Conservation (phyloP, 805 yeast species). For the Torulaspora gathmanii region DNA sequence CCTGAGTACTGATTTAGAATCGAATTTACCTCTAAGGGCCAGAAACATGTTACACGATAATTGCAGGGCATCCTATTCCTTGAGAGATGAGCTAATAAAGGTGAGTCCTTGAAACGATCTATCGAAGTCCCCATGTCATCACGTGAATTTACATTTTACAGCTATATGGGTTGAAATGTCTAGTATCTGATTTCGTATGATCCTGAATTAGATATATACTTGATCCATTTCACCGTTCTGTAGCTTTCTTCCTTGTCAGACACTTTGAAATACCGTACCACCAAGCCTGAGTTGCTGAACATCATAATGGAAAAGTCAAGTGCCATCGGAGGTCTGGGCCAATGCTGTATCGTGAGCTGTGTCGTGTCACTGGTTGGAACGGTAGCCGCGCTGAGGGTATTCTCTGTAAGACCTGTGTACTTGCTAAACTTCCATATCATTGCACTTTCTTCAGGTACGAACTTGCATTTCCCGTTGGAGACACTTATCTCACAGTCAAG, state of each 20-base stretch:
- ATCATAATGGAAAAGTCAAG: conserved; percentile 63
- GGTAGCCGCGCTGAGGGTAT: conserved; percentile 53
- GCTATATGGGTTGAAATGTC: not conserved
- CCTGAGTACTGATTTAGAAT: not conserved
- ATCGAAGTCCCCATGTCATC: not conserved
- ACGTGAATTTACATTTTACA: not conserved
- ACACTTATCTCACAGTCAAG: conserved; percentile 44
- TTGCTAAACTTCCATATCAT: conserved; percentile 69
- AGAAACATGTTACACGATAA: not conserved
- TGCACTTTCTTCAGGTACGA: conserved; percentile 57
- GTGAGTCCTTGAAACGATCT: not conserved
- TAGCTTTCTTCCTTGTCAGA: conserved; percentile 51
- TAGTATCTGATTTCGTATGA: conserved; percentile 73
- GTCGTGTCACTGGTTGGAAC: conserved; percentile 33
- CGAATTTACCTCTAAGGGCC: not conserved
- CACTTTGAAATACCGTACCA: conserved; percentile 67
- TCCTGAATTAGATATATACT: conserved; percentile 71
- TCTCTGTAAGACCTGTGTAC: conserved; percentile 62
- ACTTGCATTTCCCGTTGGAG: conserved; percentile 64
- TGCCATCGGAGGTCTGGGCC: conserved; percentile 75
- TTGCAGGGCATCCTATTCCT: not conserved
- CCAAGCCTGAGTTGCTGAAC: conserved; percentile 73
- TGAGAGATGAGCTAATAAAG: not conserved
- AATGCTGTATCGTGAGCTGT: conserved; percentile 33
- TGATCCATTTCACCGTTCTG: conserved; percentile 80